phyloP scores from a whole-genome alignment of 2,329 filamentous ascomycete genomes.

The Fusarium sambucinum region DNA sequence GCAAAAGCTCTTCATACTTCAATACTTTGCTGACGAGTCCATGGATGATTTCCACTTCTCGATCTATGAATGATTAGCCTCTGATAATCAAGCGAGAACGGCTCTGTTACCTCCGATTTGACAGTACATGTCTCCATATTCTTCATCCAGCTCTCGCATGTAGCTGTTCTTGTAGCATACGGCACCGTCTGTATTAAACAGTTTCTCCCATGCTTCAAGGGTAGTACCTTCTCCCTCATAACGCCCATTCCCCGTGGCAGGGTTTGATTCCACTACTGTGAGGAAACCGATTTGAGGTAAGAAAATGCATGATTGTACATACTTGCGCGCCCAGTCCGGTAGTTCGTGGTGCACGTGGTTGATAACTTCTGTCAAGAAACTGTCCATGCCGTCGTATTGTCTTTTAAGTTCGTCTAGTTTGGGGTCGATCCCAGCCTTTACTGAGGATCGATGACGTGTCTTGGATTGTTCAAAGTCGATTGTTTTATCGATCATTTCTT shows the following conservation, averaged over 20 bases:
- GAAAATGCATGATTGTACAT: constrained; percentile 82
- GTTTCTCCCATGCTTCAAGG: constrained; percentile 77
- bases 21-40: constrained; percentile 78
- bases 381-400: constrained; percentile 81
- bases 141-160: constrained; percentile 83
- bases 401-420: constrained; percentile 83
- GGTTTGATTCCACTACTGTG: constrained; percentile 72
- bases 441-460: constrained; percentile 76
- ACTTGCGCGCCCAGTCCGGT: constrained; percentile 67
- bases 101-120: constrained; percentile 77
- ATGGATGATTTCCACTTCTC: constrained; percentile 90
- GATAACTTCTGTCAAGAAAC: constrained; percentile 76
- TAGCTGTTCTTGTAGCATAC: constrained; percentile 88
- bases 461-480: constrained; percentile 85
- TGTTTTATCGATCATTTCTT: constrained; percentile 76
- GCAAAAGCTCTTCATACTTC: constrained; percentile 73
- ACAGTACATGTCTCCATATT: constrained; percentile 87
- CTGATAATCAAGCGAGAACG: not conserved
- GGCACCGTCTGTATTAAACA: constrained; percentile 77
- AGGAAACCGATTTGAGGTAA: constrained; percentile 94
- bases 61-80: constrained; percentile 65
- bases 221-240: constrained; percentile 71
- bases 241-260: constrained; percentile 65
- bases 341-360: constrained; percentile 71
- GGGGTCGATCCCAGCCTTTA: constrained; percentile 77